A percentile compares a stretch with the other conserved stretches of the same genome.
phyloP scores from a whole-genome alignment of 106 monocot species.

The Platanthera zijinensis region DNA sequence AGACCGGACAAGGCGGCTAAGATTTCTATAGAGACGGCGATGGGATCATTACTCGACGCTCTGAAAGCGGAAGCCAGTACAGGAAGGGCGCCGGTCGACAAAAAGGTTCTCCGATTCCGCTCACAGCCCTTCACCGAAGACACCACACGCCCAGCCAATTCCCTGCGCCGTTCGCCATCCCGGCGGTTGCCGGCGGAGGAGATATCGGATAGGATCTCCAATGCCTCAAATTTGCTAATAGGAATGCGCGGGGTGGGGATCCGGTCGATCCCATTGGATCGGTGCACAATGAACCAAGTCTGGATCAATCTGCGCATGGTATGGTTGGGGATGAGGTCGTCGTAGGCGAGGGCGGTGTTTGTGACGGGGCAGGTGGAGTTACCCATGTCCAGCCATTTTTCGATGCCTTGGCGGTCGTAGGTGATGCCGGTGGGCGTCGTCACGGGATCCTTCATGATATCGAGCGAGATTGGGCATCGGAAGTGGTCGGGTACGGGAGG shows the following conservation, averaged over 20 bases:
- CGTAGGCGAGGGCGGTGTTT: slow-evolving; percentile 1
- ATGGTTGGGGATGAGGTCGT: slow-evolving; percentile 48
- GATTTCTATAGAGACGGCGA: slow-evolving; percentile 29
- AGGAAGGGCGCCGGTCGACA: slow-evolving; percentile 13
- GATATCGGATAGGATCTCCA: slow-evolving; percentile 26
- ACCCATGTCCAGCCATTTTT: slow-evolving; percentile 65
- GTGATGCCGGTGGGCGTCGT: slow-evolving; percentile 70
- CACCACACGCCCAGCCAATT: slow-evolving; percentile 16
- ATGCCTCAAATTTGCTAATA: slow-evolving; percentile 6
- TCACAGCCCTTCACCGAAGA: slow-evolving; percentile 32
- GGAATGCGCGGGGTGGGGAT: slow-evolving; percentile 51
- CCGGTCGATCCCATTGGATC: slow-evolving; percentile 33
- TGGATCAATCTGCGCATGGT: slow-evolving; percentile 45
- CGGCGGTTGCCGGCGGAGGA: not conserved
- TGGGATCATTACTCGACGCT: not conserved
- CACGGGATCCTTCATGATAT: slow-evolving; percentile 81
- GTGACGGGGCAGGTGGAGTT: slow-evolving; percentile 54
- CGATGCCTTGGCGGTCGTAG: slow-evolving; percentile 76
- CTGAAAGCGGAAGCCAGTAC: slow-evolving; percentile 22
- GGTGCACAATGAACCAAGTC: slow-evolving; percentile 44
- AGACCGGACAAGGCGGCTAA: slow-evolving; percentile 24
- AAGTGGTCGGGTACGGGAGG: slow-evolving; percentile 41
- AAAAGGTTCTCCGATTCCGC: slow-evolving; percentile 29
- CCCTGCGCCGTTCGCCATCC: not conserved
- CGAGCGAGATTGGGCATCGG: slow-evolving; percentile 76